These are phyloP conservation scores for Linnemannia elongata DNA, from an alignment of 192 early-diverging fungal genomes.

Conservation along the genomic window DNA sequence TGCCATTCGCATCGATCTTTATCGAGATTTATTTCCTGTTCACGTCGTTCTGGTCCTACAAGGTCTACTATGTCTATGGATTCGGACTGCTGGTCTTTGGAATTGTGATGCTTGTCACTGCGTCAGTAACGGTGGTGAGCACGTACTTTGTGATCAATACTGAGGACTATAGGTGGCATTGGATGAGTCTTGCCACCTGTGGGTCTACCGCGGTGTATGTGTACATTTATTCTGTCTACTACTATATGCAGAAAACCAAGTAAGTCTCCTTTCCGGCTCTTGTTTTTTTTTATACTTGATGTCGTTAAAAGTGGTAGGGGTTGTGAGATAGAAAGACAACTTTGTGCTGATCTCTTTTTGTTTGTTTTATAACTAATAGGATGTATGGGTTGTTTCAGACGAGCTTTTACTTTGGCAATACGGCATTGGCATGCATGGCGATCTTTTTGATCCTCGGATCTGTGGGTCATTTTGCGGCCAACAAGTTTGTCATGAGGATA, in stretches of 20 bases:
- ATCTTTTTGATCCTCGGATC: slow-evolving; percentile 79
- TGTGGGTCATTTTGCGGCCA: slow-evolving; percentile 77
- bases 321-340: background rate
- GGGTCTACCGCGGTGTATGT: slow-evolving; percentile 83
- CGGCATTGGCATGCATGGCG: slow-evolving; percentile 72
- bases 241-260: slow-evolving; percentile 78
- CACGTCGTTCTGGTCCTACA: slow-evolving; percentile 82
- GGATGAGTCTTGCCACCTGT: slow-evolving; percentile 82
- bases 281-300: slow-evolving; percentile 8
- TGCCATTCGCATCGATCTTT: slow-evolving; percentile 86
- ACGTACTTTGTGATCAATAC: slow-evolving; percentile 85
- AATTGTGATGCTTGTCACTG: slow-evolving; percentile 78
- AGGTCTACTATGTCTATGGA: slow-evolving; percentile 86
- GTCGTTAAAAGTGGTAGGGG: background rate
- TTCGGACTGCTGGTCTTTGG: slow-evolving; percentile 81
- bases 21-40: slow-evolving; percentile 91
- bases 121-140: slow-evolving; percentile 78
- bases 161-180: slow-evolving; percentile 89
- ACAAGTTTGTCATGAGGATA: slow-evolving; percentile 75
- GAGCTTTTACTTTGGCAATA: slow-evolving; percentile 87
- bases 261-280: slow-evolving; percentile 43
- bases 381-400: slow-evolving; percentile 87
- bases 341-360: slow-evolving; percentile 9
- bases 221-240: slow-evolving; percentile 85
- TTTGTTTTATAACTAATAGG: slow-evolving; percentile 51